Evolutionary conservation across 2,329 filamentous ascomycete species (phyloP), one percentile per base, ranked within the genome.

Genomic region (Fusarium sp.): DNA sequence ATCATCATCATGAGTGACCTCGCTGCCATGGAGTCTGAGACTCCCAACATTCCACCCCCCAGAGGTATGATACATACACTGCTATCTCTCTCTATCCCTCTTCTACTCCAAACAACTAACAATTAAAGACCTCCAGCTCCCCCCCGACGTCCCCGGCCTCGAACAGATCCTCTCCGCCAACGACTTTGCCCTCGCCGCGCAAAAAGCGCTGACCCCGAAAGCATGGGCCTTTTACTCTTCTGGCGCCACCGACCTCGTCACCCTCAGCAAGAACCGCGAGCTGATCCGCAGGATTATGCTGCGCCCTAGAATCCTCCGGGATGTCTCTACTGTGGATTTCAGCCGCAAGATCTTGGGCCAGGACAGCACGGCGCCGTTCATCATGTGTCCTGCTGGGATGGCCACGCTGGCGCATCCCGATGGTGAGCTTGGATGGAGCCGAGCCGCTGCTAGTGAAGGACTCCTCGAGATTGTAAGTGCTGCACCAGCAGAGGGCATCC

Each of bases 221-320:
- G 84, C 87, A n/a, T 89, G 85, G 85, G 88, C 87, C 1, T 90
- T 89, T 68, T 84, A 87, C 69, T 88, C 85, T 17, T 88, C 85
- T 9, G 88, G 87, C 2, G 84, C 87, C 10, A 89, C 86, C 6
- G 88, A 82, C 68, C 72, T 78, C n/a, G 80, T 81, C 66, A 84
- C 88, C 33, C 84, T 87, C 43, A 64, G 60, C 45, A 79, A 80
- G 45, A 90, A 90, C 70, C 79, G 76, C 21, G 76, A 79, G 0
- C 76, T 80, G 58, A 87, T 86, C 65, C 75, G 79, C 36, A 73
- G 79, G 23, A 86, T 89, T 61, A 79, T 79, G 71, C 79, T 90
- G 6, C 82, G 87, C 0, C 86, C 86, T 0, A 79, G 85, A 17
- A 79, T 86, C 25, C 74, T 88, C 49, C 76, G 79, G 33, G 80